Percentiles rank a stretch among this genome's conserved stretches.
These are phyloP conservation scores for Parsonsia alboflavescens DNA, from an alignment of 257 asterid genomes.

Conservation along the genomic window DNA sequence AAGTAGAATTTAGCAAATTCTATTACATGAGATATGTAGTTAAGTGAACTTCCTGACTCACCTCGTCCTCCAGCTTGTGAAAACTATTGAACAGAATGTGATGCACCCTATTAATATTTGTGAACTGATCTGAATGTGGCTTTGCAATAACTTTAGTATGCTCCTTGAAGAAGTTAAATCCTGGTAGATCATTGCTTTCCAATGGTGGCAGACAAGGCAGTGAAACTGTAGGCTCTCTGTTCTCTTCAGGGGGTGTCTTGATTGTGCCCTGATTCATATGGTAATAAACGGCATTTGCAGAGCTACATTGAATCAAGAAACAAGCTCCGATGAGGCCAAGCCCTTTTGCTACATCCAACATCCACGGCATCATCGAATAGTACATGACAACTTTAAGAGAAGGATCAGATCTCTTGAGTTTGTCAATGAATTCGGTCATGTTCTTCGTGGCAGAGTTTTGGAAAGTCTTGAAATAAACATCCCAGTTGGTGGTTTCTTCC, in stretches of 20 bases:
- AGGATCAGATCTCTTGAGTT: not conserved
- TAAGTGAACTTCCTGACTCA: not conserved
- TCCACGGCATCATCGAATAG: constrained; percentile 14
- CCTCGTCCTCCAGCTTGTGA: constrained; percentile 50
- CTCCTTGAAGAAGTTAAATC: not conserved
- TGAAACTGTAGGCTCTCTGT: not conserved
- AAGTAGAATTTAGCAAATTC: not conserved
- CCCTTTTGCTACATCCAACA: constrained; percentile 13
- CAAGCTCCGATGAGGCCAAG: constrained; percentile 14
- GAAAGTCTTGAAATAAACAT: constrained; percentile 15
- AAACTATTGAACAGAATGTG: constrained; percentile 55
- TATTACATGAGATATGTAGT: no score
- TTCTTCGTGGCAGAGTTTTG: not conserved
- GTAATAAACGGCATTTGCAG: constrained; percentile 23
- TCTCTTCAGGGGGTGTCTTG: not conserved
- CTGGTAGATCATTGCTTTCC: constrained; percentile 20
- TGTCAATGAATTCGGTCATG: constrained; percentile 19
- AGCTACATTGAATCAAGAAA: constrained; percentile 21
- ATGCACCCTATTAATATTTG: constrained; percentile 31
- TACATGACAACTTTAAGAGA: constrained; percentile 10
- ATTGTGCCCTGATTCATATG: constrained; percentile 21
- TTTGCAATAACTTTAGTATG: not conserved
- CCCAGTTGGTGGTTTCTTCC: constrained; percentile 5
- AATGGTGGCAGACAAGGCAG: constrained; percentile 30
- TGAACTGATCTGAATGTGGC: constrained; percentile 15